Base-by-base conservation (phyloP, 1,139 yeast genomes). In the Suhomyces guaymorum region DNA sequence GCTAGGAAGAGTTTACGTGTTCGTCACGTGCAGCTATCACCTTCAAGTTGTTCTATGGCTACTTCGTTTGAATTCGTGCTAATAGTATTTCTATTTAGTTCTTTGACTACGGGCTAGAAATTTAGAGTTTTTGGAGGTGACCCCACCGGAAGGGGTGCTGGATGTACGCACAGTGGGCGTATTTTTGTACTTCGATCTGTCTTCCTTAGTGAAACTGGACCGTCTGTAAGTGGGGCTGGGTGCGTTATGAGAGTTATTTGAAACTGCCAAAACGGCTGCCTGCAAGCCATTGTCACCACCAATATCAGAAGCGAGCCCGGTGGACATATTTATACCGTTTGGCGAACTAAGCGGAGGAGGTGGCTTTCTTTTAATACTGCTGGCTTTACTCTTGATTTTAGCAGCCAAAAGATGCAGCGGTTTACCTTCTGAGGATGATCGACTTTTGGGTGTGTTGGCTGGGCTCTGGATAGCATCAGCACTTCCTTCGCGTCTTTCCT, bases 221-320 rank as follows among this genome's bases (percentile, higher is more conserved):
- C 68, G 55, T 41, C 69, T 49, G 32, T 52, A 33, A 8, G 28
- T 30, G 7, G 35, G 28, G 7, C 59, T 49, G n/a, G 55, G 39
- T 4, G 59, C 51, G 13, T 39, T 30, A 18, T 51, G 54, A 7
- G 62, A 48, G 35, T 55, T 57, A 32, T 64, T 57, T 5, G 74
- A 63, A 4, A 74, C 76, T 1, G 76, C 78, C 37, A 67, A 54
- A 42, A 67, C 68, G 2, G 75, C 75, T 10, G 75, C 76, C 37
- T 66, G 68, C 16, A 70, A 49, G 42, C 40, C 40, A 21, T 37
- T 33, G 13, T 33, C 40, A 21, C 19, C 27, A 5, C 37, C 37
- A 13, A 11, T n/a, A 15, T 33, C 37, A 24, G 24, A 19, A 6
- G 58, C 54, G 18, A 66, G 53, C 0, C 72, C 72, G 4, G 73